phyloP scores from a whole-genome alignment of 371 early-diverging fungal genomes.

The Blastocladiella emersonii region DNA sequence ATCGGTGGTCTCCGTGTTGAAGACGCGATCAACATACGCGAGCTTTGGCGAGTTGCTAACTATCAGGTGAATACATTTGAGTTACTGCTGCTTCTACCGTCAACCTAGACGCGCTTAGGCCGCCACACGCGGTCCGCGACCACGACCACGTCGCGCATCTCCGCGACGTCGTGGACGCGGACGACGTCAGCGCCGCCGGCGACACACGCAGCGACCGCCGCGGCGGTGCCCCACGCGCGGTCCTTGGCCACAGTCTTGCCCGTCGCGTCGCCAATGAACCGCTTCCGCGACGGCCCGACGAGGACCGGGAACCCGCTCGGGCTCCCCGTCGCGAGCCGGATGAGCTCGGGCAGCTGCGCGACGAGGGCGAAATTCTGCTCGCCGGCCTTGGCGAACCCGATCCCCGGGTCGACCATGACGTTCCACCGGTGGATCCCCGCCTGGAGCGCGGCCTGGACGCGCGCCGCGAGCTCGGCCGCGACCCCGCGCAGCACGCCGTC shows the following conservation, averaged over 20 bases:
- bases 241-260: slow-evolving; percentile 54
- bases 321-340: slow-evolving; percentile 34
- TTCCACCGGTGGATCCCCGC: slow-evolving; percentile 88
- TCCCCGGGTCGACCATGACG: slow-evolving; percentile 89
- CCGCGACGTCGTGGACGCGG: slow-evolving; percentile 87
- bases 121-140: slow-evolving; percentile 70
- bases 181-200: slow-evolving; percentile 74
- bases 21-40: no score
- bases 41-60: no score
- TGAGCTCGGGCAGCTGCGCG: slow-evolving; percentile 11
- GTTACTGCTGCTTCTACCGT: no score
- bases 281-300: slow-evolving; percentile 73
- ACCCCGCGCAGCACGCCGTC: slow-evolving; percentile 60
- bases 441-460: slow-evolving; percentile 50
- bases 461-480: slow-evolving; percentile 42
- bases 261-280: slow-evolving; percentile 66
- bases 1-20: no score
- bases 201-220: slow-evolving; percentile 76
- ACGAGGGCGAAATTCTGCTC: slow-evolving; percentile 77
- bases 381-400: slow-evolving; percentile 89
- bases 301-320: slow-evolving; percentile 56
- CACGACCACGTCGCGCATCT: slow-evolving; percentile 72
- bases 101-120: no score
- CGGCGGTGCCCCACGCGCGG: slow-evolving; percentile 85
- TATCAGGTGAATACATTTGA: no score